These are phyloP conservation scores for Colletotrichum sp. DNA, from an alignment of 2,329 filamentous ascomycete genomes.

Conservation along the genomic window DNA sequence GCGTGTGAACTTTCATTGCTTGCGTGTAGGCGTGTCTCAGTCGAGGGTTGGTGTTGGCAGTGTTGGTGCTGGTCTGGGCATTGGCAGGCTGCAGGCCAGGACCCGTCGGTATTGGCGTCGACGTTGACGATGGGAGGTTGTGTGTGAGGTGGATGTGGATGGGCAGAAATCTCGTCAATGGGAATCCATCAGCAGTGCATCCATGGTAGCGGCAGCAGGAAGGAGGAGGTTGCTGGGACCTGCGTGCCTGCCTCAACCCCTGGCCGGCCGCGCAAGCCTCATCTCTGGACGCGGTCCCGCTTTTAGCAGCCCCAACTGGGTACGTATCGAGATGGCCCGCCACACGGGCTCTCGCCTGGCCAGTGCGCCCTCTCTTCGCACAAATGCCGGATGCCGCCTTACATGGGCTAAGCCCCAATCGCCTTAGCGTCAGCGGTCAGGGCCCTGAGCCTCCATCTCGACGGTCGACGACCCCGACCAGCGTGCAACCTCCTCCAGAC, in stretches of 20 bases:
- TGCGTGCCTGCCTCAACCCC: background rate
- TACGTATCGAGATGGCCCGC: background rate
- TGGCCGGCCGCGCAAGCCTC: slow-evolving; percentile 15
- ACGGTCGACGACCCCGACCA: background rate
- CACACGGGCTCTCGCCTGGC: background rate
- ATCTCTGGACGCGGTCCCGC: background rate
- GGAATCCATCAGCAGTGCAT: background rate
- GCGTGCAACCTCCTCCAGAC: background rate
- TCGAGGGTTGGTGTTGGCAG: background rate
- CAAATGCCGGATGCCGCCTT: slow-evolving; percentile 4
- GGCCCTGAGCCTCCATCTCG: slow-evolving; percentile 8
- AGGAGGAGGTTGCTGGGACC: background rate
- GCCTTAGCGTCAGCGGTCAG: background rate
- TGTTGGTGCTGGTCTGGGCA: background rate
- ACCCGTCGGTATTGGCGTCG: background rate
- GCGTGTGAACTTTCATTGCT: background rate
- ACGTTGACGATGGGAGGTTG: background rate
- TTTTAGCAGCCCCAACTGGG: background rate
- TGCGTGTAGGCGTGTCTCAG: background rate
- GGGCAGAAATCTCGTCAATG: background rate
- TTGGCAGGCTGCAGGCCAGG: background rate
- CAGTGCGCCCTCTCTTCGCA: background rate
- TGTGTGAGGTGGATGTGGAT: background rate
- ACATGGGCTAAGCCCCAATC: background rate
- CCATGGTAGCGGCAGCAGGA: background rate